These are phyloP conservation scores for Daedaleopsis sinensis DNA, from an alignment of 768 basidiomycete genomes.

Conservation along the genomic window DNA sequence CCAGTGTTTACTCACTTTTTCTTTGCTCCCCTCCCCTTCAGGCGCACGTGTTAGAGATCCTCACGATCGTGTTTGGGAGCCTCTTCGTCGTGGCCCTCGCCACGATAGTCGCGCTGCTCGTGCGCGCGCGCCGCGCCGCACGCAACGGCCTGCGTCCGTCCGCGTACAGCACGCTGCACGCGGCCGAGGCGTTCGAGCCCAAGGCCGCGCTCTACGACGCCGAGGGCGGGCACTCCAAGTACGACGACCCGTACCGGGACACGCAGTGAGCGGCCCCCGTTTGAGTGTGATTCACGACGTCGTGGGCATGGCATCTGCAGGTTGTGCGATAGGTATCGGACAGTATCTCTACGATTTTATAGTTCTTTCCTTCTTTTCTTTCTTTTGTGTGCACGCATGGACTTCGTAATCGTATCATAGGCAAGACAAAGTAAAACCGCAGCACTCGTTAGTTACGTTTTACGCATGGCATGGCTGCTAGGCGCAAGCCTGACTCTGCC, in stretches of 20 bases:
- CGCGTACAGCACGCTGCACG: constrained; percentile 18
- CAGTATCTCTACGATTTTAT: not conserved
- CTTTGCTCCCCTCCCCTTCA: not conserved
- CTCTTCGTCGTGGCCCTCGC: constrained; percentile 6
- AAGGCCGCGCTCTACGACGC: constrained; percentile 20
- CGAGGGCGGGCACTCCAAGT: constrained; percentile 20
- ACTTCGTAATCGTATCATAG: not conserved
- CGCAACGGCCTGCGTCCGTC: constrained; percentile 1
- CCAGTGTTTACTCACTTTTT: not conserved
- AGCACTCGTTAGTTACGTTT: too few relatives aligned
- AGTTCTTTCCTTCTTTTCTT: not conserved
- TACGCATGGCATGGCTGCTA: too few relatives aligned
- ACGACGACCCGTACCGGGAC: constrained; percentile 23
- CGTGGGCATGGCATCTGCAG: not conserved
- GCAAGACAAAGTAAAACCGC: not conserved
- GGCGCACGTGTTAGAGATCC: constrained; percentile 18
- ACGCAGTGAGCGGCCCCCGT: constrained; percentile 1
- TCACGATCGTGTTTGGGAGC: constrained; percentile 4
- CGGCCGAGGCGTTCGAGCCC: constrained; percentile 10
- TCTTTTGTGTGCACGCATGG: not conserved
- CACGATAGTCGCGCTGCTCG: constrained; percentile 1
- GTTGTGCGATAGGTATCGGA: not conserved
- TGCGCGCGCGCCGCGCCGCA: constrained; percentile 10
- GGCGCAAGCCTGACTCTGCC: too few relatives aligned
- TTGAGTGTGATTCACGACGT: too few relatives aligned